Percentiles rank a stretch among this genome's conserved stretches.
Evolutionary conservation across 108 stramenopile species (phyloP).

Genomic region (Epipyxis sp.): DNA sequence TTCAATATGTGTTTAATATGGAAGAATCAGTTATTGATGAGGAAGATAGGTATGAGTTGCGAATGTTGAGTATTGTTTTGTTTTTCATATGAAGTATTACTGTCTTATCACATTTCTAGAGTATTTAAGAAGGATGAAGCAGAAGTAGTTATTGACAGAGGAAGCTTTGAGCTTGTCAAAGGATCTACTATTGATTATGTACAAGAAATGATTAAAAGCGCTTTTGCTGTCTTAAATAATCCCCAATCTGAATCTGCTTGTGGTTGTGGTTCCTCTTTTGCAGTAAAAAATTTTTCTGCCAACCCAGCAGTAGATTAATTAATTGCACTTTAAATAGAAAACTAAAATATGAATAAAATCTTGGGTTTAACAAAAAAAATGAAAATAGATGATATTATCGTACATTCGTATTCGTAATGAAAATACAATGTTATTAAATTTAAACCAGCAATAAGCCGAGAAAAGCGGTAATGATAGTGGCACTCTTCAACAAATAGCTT

Average conservation of each 20-base stretch:
- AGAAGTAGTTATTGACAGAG: constrained; percentile 52
- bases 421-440: too few relatives aligned
- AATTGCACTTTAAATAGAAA: too few relatives aligned
- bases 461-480: too few relatives aligned
- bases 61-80: too few relatives aligned
- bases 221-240: constrained; percentile 87
- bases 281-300: constrained; percentile 83
- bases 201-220: constrained; percentile 87
- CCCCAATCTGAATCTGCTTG: constrained; percentile 92
- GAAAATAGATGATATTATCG: too few relatives aligned
- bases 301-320: constrained; percentile 47
- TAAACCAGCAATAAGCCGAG: too few relatives aligned
- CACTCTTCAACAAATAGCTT: too few relatives aligned
- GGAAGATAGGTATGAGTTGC: constrained; percentile 21
- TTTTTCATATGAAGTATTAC: neutral
- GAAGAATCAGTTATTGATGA: constrained; percentile 33
- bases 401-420: too few relatives aligned
- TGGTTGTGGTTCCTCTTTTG: constrained; percentile 93
- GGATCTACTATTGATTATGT: constrained; percentile 91
- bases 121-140: constrained; percentile 50
- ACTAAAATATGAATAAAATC: too few relatives aligned
- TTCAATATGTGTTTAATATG: constrained; percentile 55
- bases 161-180: constrained; percentile 70
- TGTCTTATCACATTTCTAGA: constrained; percentile 22
- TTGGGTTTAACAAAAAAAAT: too few relatives aligned